Percentiles rank a stretch among this genome's conserved stretches.
Evolutionary conservation across 257 asterid genomes (phyloP).

Genomic region (Solanum ahanhuiri): DNA sequence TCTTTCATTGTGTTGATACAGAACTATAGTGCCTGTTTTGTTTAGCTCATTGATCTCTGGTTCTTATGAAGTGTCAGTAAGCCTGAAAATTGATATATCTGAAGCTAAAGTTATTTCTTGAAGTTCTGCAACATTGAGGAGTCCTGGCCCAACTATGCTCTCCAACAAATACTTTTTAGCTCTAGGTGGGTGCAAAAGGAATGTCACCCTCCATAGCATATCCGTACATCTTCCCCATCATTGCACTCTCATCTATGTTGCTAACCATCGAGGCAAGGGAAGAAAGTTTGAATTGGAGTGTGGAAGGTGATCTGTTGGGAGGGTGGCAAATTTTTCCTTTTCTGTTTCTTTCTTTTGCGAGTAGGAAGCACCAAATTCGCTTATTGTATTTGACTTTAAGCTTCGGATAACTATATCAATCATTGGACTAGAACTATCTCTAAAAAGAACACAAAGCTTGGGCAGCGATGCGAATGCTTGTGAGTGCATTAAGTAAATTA

Average conservation of each 20-base stretch:
- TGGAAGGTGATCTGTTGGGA: background rate
- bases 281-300: background rate
- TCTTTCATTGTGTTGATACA: background rate
- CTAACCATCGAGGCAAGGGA: background rate
- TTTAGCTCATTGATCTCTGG: background rate
- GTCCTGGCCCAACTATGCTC: background rate
- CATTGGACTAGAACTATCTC: background rate
- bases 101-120: background rate
- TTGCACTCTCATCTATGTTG: background rate
- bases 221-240: background rate
- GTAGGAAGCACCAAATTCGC: background rate
- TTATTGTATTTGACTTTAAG: background rate
- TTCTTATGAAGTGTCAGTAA: background rate
- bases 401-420: background rate
- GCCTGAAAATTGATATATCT: background rate
- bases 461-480: too few species aligned
- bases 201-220: background rate
- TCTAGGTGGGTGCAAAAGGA: background rate
- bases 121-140: background rate
- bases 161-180: background rate
- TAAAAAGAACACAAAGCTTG: background rate
- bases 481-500: background rate
- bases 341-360: background rate
- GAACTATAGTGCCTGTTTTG: background rate
- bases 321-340: background rate